Percentiles rank a stretch among this genome's conserved stretches.
These are phyloP conservation scores for Paramicrosporidium saccamoebae DNA, from an alignment of 371 early-diverging fungal genomes.

Conservation along the genomic window DNA sequence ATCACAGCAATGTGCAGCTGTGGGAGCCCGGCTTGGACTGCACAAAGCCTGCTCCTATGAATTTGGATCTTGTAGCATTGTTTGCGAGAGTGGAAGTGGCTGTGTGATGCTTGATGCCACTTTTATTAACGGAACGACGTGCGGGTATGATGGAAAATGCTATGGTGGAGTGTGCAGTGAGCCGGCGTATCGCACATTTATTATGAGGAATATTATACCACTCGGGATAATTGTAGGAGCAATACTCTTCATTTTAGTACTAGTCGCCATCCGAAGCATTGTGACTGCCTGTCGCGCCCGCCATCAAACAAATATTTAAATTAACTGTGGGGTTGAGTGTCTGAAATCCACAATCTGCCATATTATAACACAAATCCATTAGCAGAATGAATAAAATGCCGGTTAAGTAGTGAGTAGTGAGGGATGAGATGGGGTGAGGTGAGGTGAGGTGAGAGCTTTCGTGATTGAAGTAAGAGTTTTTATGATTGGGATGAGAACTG, in stretches of 20 bases:
- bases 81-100: constrained; percentile 11
- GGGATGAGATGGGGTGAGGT: too few species aligned
- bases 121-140: constrained; percentile 59
- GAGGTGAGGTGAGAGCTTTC: too few species aligned
- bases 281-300: constrained; percentile 10
- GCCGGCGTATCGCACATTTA: constrained; percentile 11
- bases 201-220: constrained; percentile 9
- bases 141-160: constrained; percentile 21
- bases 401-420: too few species aligned
- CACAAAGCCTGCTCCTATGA: constrained; percentile 13
- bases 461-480: too few species aligned
- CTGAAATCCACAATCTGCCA: too few species aligned
- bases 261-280: constrained; percentile 6
- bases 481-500: too few species aligned
- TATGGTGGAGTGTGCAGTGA: constrained; percentile 14
- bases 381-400: too few species aligned
- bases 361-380: too few species aligned
- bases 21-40: constrained; percentile 11
- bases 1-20: constrained; percentile 33
- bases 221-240: constrained; percentile 1
- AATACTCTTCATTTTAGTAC: constrained; percentile 1
- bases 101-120: constrained; percentile 35
- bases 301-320: constrained; percentile 8
- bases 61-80: constrained; percentile 16
- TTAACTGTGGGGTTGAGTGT: too few species aligned